Evolutionary conservation across 306 rosid species (phyloP).

Genomic region (Vigna hirtella): DNA sequence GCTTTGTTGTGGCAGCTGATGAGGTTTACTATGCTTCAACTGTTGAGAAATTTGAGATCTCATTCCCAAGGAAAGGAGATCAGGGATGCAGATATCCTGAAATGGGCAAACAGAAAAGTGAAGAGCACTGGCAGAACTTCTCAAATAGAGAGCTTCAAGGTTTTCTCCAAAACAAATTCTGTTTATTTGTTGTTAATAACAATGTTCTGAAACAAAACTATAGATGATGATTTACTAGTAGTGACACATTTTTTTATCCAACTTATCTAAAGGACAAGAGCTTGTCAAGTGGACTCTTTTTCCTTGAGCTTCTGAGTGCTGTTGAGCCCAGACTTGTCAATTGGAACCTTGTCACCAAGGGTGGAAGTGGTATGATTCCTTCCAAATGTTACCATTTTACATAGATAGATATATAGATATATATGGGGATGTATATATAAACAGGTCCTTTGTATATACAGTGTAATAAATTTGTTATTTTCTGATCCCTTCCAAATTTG

Average conservation of each 20-base stretch:
- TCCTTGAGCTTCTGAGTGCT: slow-evolving; percentile 96
- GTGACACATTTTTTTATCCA: slow-evolving; percentile 22
- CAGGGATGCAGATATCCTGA: slow-evolving; percentile 82
- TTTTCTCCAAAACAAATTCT: slow-evolving; percentile 36
- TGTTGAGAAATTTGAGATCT: slow-evolving; percentile 80
- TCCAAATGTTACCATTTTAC: not conserved
- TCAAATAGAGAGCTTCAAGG: slow-evolving; percentile 88
- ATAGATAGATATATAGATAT: not conserved
- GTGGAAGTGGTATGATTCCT: slow-evolving; percentile 75
- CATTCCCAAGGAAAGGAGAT: slow-evolving; percentile 92
- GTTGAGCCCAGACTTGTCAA: slow-evolving; percentile 97
- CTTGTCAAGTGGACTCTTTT: slow-evolving; percentile 84
- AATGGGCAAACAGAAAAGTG: slow-evolving; percentile 88
- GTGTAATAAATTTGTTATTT: not conserved
- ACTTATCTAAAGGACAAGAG: slow-evolving; percentile 73
- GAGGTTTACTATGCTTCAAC: slow-evolving; percentile 91
- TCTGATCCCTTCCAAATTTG: slow-evolving; percentile 18
- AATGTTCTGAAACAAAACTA: not conserved
- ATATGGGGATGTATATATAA: not conserved
- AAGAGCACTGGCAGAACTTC: slow-evolving; percentile 80
- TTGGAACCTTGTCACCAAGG: slow-evolving; percentile 98
- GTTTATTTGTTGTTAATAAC: not conserved
- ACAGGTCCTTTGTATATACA: not conserved
- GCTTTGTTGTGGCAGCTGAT: slow-evolving; percentile 97
- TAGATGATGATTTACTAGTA: slow-evolving; percentile 15